Base-by-base conservation (phyloP, 2,329 filamentous ascomycete genomes). In the Exutisphaerella laricina region DNA sequence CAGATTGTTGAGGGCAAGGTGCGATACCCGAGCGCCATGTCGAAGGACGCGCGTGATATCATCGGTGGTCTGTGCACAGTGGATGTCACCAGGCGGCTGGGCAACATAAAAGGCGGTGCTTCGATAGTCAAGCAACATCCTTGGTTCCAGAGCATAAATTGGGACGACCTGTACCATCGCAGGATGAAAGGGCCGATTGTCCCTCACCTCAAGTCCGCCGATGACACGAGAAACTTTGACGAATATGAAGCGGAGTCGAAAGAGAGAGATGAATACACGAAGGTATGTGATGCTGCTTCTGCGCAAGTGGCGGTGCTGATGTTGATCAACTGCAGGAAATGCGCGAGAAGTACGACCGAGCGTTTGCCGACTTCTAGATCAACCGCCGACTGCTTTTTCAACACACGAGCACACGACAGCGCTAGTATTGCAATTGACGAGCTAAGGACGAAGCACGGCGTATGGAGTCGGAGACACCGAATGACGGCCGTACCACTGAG, bases 141-240 rank as follows among this genome's bases (percentile, higher is more conserved):
- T 1, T 92, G 88, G 71, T 92, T 92, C 66, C 67, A 70, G 36
- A 74, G 74, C 43, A 75, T 87, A 46, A 74, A 86, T 63, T 92
- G 86, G 86, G 77, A 87, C 40, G 81, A 80, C 35, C 66, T 89
- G 17, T 78, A 81, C 55, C 70, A 78, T 46, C 77, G 82, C 40
- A 76, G 77, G 50, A 69, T 77, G 38, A 70, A 74, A 36, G 85
- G 84, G 0, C 85, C 85, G 4, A 88, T 89, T 53, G 73, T 86
- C 39, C 85, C 85, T n/a, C 81, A 84, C 41, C 70, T 90, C 21
- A 72, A 81, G 17, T 84, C 79, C 37, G 75, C 80, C 0, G 84
- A 84, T 22, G 86, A 90, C 58, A 82, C 85, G 13, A 76, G 85
- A 58, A 90, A 87, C 62, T 92, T 90, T 58, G 86, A 90, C 58